phyloP scores from a whole-genome alignment of 495 filamentous ascomycete genomes.

The Daldinia caldariorum region DNA sequence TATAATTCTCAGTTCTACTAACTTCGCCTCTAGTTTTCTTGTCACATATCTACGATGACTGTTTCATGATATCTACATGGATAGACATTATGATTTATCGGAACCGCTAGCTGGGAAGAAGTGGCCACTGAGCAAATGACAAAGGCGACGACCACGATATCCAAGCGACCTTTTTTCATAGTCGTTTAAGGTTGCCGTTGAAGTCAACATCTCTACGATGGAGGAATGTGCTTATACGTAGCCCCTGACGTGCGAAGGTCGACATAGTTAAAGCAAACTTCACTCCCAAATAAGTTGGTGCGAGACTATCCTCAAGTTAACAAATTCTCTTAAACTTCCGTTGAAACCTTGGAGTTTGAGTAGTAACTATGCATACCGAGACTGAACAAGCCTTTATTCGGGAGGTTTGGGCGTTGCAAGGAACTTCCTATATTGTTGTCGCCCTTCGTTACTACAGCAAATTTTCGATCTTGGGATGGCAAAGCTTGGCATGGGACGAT shows the following conservation, averaged over 20 bases:
- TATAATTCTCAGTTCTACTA: neutral
- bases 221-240: neutral
- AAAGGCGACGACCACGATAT: neutral
- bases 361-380: slow-evolving; percentile 17
- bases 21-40: neutral
- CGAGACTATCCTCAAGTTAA: neutral
- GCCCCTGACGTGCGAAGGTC: neutral
- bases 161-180: neutral
- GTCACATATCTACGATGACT: neutral
- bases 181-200: neutral
- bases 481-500: slow-evolving; percentile 56
- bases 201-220: neutral
- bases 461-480: slow-evolving; percentile 42
- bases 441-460: slow-evolving; percentile 45
- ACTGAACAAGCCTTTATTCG: slow-evolving; percentile 37
- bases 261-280: neutral
- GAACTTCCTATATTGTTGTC: slow-evolving; percentile 44
- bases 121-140: neutral
- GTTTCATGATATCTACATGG: neutral
- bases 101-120: neutral
- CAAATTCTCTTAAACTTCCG: neutral
- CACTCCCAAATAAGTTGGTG: neutral
- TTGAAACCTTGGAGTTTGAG: neutral
- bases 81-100: neutral
- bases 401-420: slow-evolving; percentile 49